Conservation (phyloP, 163 green algal species). For the Volvox carteri region DNA sequence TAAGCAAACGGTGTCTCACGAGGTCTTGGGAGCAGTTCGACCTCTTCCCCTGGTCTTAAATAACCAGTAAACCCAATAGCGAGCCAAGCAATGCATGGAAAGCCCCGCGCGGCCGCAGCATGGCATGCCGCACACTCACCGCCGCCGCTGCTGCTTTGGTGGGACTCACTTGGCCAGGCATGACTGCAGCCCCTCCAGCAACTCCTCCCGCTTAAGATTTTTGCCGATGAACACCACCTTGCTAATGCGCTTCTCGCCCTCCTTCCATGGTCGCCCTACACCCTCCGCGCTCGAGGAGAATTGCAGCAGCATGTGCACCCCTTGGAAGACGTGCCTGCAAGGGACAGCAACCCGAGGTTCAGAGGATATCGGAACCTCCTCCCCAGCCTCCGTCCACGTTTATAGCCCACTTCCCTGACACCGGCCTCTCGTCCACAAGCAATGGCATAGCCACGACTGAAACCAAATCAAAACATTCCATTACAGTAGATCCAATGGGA, state of each 20-base stretch:
- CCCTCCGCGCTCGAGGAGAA: constrained; percentile 70
- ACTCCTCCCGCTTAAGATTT: constrained; percentile 82
- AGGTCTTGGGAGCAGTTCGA: too few relatives aligned
- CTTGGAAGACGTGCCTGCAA: constrained; percentile 81
- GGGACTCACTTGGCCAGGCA: constrained; percentile 71
- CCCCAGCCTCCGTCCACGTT: too few relatives aligned
- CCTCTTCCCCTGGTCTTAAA: too few relatives aligned
- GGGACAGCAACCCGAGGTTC: not conserved
- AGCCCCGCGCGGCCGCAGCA: not conserved
- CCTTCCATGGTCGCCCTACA: constrained; percentile 74
- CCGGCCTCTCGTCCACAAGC: too few relatives aligned
- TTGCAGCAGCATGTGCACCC: constrained; percentile 82
- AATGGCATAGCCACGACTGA: too few relatives aligned
- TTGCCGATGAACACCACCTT: constrained; percentile 88
- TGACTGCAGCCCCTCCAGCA: constrained; percentile 80
- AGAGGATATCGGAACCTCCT: too few relatives aligned
- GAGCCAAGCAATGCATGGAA: too few relatives aligned
- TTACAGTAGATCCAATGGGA: too few relatives aligned
- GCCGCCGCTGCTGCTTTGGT: constrained; percentile 10
- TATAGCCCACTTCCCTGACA: too few relatives aligned
- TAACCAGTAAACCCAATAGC: too few relatives aligned
- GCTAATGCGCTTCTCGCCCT: constrained; percentile 78
- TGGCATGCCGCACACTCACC: not conserved
- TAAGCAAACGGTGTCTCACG: too few relatives aligned
- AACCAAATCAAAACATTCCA: too few relatives aligned